These are phyloP conservation scores for Avena eriantha DNA, from an alignment of 176 grass and related monocot genomes.

Conservation along the genomic window DNA sequence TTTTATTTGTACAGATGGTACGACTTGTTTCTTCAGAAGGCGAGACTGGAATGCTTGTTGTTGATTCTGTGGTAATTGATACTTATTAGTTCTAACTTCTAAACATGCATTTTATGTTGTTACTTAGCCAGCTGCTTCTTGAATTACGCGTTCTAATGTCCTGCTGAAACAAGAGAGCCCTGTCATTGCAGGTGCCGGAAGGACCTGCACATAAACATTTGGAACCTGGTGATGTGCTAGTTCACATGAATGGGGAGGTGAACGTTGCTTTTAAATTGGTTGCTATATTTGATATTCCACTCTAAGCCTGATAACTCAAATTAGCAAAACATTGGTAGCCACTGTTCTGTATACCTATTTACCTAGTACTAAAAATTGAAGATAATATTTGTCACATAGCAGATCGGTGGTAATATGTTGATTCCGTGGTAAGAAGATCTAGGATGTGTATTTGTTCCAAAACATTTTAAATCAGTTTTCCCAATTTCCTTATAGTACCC, in stretches of 20 bases:
- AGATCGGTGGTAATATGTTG: not conserved
- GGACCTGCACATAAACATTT: conserved; percentile 89
- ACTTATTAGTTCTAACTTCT: conserved; percentile 37
- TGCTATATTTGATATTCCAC: conserved; percentile 21
- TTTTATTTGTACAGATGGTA: conserved; percentile 67
- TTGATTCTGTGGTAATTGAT: conserved; percentile 94
- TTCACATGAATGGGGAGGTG: conserved; percentile 84
- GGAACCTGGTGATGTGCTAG: conserved; percentile 96
- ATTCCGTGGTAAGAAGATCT: not conserved
- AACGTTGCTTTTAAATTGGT: conserved; percentile 30
- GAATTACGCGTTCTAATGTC: conserved; percentile 26
- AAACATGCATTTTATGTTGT: conserved; percentile 22
- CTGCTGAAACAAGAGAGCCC: conserved; percentile 21
- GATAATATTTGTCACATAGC: conserved; percentile 7
- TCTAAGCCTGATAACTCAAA: conserved; percentile 13
- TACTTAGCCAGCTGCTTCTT: conserved; percentile 20
- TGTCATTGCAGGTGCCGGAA: conserved; percentile 83
- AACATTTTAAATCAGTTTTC: not conserved
- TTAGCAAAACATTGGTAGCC: not conserved
- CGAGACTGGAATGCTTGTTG: conserved; percentile 97
- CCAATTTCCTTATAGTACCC: conserved; percentile 10
- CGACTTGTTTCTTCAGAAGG: conserved; percentile 72
- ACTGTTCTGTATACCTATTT: conserved; percentile 9
- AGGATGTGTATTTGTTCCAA: conserved; percentile 22
- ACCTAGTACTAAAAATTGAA: not conserved